Evolutionary conservation across 1,139 yeast species (phyloP), one percentile per base, ranked within the genome.

Genomic region (Blastobotrys illinoisensis): DNA sequence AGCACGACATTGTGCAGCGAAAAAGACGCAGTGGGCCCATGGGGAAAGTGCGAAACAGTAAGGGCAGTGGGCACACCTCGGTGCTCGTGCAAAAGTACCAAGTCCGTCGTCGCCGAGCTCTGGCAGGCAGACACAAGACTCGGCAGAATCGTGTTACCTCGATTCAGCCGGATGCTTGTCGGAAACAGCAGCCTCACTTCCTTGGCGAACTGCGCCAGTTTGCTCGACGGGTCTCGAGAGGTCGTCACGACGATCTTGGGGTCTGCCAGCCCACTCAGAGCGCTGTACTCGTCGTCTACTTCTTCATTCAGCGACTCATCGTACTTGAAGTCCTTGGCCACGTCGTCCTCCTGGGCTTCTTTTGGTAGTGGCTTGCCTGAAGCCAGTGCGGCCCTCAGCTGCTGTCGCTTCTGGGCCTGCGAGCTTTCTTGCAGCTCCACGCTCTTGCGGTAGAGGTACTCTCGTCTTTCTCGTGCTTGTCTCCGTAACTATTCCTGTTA

Each of bases 41-140:
- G 97, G 4, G 99, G 99, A 71, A 95, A 88, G 76, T 93, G 99
- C 47, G 95, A 86, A 40, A 93, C 75, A 1, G 99, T 93, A 57
- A 93, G 67, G 1, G 97, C 88, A 0, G 97, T 90, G 51, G 99
- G 99, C 0, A 89, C 93, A 79, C 99, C 99, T 71, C 99, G 80
- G 72, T 93, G 99, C 70, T 93, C 99, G 71, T 93, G 99, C 45
- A 95, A 73, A 5, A 95, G 79, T 20, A 93, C 76, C 64, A 95
- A 74, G 68, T 93, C 99, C 1, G 95, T 85, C 9, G 93, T 83
- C 9, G 83, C 82, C 0, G 86, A 79, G 44, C 84, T 80, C 55
- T 85, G 81, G 71, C 98, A 90, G 1, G 97, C 90, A 50, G 85
- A 81, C 3, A 90, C 96, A 51, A 93, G 74, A 56, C 87, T 87